These are phyloP conservation scores for Malassezia pachydermatis DNA, from an alignment of 1,284 basidiomycete species.

Conservation along the genomic window DNA sequence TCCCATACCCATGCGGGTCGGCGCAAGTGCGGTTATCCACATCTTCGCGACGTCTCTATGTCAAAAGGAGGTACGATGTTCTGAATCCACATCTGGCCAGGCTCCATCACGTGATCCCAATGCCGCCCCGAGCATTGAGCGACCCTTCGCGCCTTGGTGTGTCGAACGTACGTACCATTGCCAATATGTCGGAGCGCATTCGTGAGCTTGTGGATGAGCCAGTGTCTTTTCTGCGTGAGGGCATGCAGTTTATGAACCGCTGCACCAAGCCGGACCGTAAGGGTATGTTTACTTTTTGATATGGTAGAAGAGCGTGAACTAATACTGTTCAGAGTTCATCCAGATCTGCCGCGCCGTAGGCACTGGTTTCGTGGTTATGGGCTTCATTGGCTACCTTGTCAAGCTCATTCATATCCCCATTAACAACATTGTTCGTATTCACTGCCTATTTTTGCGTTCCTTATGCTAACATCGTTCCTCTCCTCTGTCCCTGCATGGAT, in stretches of 20 bases:
- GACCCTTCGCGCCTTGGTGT: no score
- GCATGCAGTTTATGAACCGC: constrained; percentile 86
- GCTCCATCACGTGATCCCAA: not conserved
- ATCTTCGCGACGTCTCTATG: no score
- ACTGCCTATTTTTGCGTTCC: no score
- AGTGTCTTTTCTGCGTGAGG: constrained; percentile 82
- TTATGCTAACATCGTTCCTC: not conserved
- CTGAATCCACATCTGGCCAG: not conserved
- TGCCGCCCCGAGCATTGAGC: no score
- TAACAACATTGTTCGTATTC: constrained; percentile 43
- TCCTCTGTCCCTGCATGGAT: not conserved
- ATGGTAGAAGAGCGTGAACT: not conserved
- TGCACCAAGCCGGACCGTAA: constrained; percentile 95
- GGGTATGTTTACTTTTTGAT: constrained; percentile 55
- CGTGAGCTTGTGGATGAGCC: constrained; percentile 84
- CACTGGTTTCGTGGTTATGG: constrained; percentile 46
- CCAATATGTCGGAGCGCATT: constrained; percentile 71
- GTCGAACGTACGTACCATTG: constrained; percentile 1
- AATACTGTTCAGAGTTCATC: constrained; percentile 34
- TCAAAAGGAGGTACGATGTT: no score
- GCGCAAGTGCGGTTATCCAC: no score
- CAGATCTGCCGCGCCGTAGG: constrained; percentile 48
- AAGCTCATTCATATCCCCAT: constrained; percentile 48
- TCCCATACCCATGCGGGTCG: no score
- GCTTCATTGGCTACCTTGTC: constrained; percentile 48